These are phyloP conservation scores for Plasmodium inui DNA, from an alignment of 169 alveolate genomes.

Conservation along the genomic window DNA sequence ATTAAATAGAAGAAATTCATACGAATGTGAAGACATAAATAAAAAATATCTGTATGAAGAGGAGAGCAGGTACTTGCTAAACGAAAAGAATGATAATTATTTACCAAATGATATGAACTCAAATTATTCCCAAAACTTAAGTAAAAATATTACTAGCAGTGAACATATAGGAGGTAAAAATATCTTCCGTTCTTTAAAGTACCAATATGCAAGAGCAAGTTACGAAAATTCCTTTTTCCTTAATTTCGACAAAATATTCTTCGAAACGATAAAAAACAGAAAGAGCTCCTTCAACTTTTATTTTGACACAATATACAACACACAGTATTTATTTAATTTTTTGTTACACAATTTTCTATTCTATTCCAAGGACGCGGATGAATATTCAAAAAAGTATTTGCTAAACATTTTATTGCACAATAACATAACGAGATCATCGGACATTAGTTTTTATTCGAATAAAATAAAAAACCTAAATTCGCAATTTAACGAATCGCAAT, in stretches of 20 bases:
- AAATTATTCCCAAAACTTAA: constrained; percentile 34
- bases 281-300: constrained; percentile 76
- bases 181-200: constrained; percentile 52
- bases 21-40: constrained; percentile 67
- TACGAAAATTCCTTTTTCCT: constrained; percentile 75
- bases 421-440: constrained; percentile 76
- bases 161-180: constrained; percentile 61
- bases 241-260: constrained; percentile 74
- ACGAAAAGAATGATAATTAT: constrained; percentile 72
- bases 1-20: constrained; percentile 43
- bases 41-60: constrained; percentile 73
- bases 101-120: constrained; percentile 65
- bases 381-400: constrained; percentile 74
- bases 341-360: constrained; percentile 74
- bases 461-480: constrained; percentile 75
- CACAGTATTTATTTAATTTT: constrained; percentile 75
- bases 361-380: constrained; percentile 77
- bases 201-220: constrained; percentile 64
- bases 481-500: constrained; percentile 74
- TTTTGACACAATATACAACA: constrained; percentile 75
- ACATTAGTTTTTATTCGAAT: constrained; percentile 74
- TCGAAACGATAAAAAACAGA: constrained; percentile 75
- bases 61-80: constrained; percentile 39
- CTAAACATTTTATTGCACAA: constrained; percentile 73
- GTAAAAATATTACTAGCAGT: constrained; percentile 39